Percentiles rank a stretch among this genome's conserved stretches.
These are phyloP conservation scores for Claviceps paspali DNA, from an alignment of 2,329 filamentous ascomycete genomes.

Conservation along the genomic window DNA sequence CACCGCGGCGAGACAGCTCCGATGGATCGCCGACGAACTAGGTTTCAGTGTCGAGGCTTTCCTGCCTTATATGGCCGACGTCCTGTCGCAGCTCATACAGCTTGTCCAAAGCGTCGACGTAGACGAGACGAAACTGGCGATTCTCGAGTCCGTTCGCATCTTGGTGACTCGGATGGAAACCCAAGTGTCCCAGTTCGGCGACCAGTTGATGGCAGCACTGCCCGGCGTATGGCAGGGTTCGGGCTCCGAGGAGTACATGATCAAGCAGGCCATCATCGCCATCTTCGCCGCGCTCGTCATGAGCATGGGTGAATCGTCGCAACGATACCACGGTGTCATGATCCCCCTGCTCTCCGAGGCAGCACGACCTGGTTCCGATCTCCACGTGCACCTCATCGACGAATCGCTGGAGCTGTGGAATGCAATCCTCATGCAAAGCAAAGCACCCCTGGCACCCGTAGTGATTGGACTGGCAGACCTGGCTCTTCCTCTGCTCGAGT, in stretches of 20 bases:
- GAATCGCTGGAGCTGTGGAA: conserved; percentile 86
- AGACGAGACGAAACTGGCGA: conserved; percentile 78
- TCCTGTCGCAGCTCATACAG: conserved; percentile 57
- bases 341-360: conserved; percentile 71
- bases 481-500: conserved; percentile 50
- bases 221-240: conserved; percentile 75
- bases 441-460: conserved; percentile 42
- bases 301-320: conserved; percentile 65
- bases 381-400: conserved; percentile 72
- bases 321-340: conserved; percentile 64
- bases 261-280: conserved; percentile 85
- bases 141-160: conserved; percentile 73
- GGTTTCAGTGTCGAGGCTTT: conserved; percentile 64
- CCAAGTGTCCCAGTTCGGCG: conserved; percentile 51
- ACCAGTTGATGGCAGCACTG: conserved; percentile 66
- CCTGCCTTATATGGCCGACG: conserved; percentile 58
- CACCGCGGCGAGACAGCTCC: conserved; percentile 75
- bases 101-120: conserved; percentile 68
- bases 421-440: conserved; percentile 53
- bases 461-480: conserved; percentile 48
- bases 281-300: conserved; percentile 75
- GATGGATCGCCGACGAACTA: conserved; percentile 68
- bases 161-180: conserved; percentile 71
- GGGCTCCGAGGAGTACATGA: conserved; percentile 66
- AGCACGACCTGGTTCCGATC: conserved; percentile 58